These are phyloP conservation scores for Suillus sp. DNA, from an alignment of 768 basidiomycete species.

Conservation along the genomic window DNA sequence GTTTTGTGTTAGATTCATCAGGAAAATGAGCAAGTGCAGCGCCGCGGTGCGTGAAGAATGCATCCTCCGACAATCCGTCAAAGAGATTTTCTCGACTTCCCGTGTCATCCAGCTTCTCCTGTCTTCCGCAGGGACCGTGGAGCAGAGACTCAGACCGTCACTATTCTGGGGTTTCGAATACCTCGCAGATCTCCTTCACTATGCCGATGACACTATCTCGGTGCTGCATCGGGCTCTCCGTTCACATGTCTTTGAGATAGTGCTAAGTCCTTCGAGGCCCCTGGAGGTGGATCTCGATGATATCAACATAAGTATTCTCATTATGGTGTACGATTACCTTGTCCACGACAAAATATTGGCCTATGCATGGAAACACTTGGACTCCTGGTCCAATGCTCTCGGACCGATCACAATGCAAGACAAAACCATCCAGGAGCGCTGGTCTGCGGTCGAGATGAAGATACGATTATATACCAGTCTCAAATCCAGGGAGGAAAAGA, in stretches of 20 bases:
- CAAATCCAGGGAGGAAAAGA: not conserved
- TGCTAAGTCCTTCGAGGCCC: not conserved
- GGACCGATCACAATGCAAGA: not conserved
- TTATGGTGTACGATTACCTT: not conserved
- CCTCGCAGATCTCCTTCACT: not conserved
- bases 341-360: slow-evolving; percentile 1
- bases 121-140: not conserved
- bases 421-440: not conserved
- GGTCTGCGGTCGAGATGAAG: not conserved
- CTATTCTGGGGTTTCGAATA: not conserved
- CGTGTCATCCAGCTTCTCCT: not conserved
- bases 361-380: not conserved
- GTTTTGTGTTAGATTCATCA: not conserved
- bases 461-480: not conserved
- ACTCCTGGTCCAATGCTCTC: not conserved
- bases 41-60: not conserved
- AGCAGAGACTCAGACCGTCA: not conserved
- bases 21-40: not conserved
- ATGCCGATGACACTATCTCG: not conserved
- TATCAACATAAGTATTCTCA: not conserved
- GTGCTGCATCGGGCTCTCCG: not conserved
- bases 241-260: not conserved
- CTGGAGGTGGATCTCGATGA: not conserved
- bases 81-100: not conserved
- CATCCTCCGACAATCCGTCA: not conserved